Evolutionary conservation across 2,329 filamentous ascomycete genomes (phyloP), one percentile per base, ranked within the genome.

Genomic region (Ophiostoma sp.): DNA sequence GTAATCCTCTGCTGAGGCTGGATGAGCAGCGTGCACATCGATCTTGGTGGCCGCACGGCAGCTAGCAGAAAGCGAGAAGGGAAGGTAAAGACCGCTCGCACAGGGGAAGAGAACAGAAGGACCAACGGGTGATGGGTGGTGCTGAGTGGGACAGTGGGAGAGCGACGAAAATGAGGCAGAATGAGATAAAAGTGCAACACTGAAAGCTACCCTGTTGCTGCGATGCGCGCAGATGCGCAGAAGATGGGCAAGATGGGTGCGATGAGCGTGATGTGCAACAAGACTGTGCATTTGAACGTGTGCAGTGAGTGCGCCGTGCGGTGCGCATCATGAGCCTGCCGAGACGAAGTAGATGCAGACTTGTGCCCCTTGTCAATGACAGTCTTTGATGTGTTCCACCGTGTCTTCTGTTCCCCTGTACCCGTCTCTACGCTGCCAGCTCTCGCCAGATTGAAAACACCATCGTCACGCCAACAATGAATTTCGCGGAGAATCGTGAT

Each of bases 31-130:
- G 36, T 66, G 61, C 61, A 66, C 22, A 28, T 66, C 61, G n/a
- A 66, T 28, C 45, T 63, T 42, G 59, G 59, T 64, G 61, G n/a
- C 61, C 36, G 36, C 61, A 15, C 61, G 36, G 61, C 61, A 64
- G 36, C 61, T 45, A 64, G 57, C 57, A 61, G 61, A 42, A 45
- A 63, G 59, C 33, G 59, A 42, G 59, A 36, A 28, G 63, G 11
- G 36, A 25, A 36, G 7, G 55, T 22, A 33, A 15, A 45, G 33
- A n/a, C 8, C 9, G 4, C 50, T 28, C 22, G 55, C 15, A 28
- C 8, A 63, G n/a, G n/a, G n/a, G 17, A 39, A 39, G 6, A 7
- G 45, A n/a, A n/a, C 45, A 19, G 17, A 22, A 33, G 22, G 15
- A 31, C 12, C 25, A 31, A 17, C 28, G 15, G 55, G 11, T 5